A percentile compares a stretch with the other conserved stretches of the same genome.
phyloP scores from a whole-genome alignment of 352 stramenopile species.

The Globisporangium takayamanum region DNA sequence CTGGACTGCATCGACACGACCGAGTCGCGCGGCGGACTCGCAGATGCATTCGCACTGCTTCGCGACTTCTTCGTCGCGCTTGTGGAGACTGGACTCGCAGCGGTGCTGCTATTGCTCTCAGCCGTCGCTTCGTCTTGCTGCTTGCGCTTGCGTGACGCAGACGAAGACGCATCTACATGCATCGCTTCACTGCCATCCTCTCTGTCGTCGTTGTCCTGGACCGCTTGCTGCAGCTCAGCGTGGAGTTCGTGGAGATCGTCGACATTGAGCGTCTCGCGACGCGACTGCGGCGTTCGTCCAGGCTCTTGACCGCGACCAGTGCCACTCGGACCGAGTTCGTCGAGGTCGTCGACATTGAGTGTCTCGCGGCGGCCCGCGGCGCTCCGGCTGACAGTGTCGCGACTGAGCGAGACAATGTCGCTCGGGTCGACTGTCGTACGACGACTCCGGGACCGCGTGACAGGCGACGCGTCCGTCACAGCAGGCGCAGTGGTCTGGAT shows the following conservation, averaged over 20 bases:
- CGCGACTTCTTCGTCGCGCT: constrained; percentile 10
- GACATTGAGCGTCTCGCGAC: constrained; percentile 57
- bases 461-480: constrained; percentile 13
- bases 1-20: constrained; percentile 10
- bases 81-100: not conserved
- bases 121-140: constrained; percentile 13
- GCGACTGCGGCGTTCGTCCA: constrained; percentile 11
- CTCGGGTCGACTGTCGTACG: constrained; percentile 47
- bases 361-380: constrained; percentile 36
- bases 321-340: constrained; percentile 19
- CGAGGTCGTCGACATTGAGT: constrained; percentile 44
- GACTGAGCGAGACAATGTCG: constrained; percentile 17
- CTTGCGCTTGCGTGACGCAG: constrained; percentile 24
- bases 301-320: not conserved
- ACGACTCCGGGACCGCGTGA: constrained; percentile 21
- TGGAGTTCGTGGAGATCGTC: constrained; percentile 38
- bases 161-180: constrained; percentile 4
- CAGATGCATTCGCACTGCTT: not conserved
- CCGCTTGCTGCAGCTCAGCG: constrained; percentile 9
- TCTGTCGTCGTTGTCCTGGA: not conserved
- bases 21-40: constrained; percentile 12
- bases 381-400: no score
- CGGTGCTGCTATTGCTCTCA: constrained; percentile 2
- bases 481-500: not conserved
- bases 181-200: not conserved